These are phyloP conservation scores for Eutypella sp. DNA, from an alignment of 2,329 filamentous ascomycete species.

Conservation along the genomic window DNA sequence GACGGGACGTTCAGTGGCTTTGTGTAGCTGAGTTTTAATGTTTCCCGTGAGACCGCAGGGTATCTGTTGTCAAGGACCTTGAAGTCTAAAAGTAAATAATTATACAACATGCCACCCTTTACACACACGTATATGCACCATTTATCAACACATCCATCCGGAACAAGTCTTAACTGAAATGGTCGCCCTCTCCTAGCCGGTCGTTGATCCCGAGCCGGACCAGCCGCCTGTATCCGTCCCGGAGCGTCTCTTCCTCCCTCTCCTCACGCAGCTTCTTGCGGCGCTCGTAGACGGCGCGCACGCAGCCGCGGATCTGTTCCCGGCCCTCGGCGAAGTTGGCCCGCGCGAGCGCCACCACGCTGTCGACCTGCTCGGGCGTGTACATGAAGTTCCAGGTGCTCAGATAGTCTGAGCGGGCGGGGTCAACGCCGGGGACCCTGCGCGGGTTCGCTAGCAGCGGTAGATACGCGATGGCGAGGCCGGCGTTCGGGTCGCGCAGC, in stretches of 20 bases:
- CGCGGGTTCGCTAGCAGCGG: constrained; percentile 75
- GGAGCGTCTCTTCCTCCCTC: constrained; percentile 35
- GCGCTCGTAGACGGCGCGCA: constrained; percentile 86
- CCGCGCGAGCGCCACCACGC: constrained; percentile 72
- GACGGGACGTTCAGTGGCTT: too few species aligned
- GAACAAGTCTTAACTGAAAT: constrained; percentile 50
- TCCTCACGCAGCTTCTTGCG: constrained; percentile 68
- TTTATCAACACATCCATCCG: constrained; percentile 20
- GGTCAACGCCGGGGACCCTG: constrained; percentile 76
- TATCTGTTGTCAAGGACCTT: too few species aligned
- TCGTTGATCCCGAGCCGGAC: constrained; percentile 48
- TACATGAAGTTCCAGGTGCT: constrained; percentile 99
- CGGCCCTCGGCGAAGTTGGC: constrained; percentile 84
- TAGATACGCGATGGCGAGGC: constrained; percentile 85
- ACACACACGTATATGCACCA: constrained; percentile 36
- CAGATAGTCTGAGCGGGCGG: constrained; percentile 77
- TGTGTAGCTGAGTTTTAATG: too few species aligned
- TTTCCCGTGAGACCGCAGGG: too few species aligned
- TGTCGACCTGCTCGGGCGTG: constrained; percentile 82
- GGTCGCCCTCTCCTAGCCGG: constrained; percentile 58
- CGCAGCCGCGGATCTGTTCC: constrained; percentile 70
- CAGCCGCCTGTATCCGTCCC: constrained; percentile 40
- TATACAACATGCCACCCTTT: too few species aligned
- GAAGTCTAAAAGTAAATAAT: too few species aligned
- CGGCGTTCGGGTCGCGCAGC: constrained; percentile 71